Evolutionary conservation across 192 early-diverging fungal species (phyloP).

Genomic region (Umbelopsis sp.): DNA sequence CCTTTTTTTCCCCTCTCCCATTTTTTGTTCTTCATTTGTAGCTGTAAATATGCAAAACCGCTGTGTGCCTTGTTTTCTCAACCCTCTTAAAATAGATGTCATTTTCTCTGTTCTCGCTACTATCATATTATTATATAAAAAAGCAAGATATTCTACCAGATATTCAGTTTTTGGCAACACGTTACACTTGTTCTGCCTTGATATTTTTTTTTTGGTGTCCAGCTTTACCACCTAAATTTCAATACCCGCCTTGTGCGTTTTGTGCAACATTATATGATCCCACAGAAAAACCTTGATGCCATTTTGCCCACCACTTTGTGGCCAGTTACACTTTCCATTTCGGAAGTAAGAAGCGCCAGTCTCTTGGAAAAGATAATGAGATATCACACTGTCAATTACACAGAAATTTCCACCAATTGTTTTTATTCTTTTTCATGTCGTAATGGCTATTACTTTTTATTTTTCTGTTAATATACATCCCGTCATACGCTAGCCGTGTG

Average conservation of each 20-base stretch:
- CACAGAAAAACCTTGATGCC: too few relatives aligned
- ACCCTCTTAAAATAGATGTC: not conserved
- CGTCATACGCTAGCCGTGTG: too few relatives aligned
- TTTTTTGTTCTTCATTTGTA: constrained; percentile 12
- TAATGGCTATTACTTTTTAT: too few relatives aligned
- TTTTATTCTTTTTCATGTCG: too few relatives aligned
- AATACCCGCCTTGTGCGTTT: constrained; percentile 11
- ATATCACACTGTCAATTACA: too few relatives aligned
- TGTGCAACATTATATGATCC: not conserved
- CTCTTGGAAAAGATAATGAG: too few relatives aligned
- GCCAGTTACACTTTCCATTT: too few relatives aligned
- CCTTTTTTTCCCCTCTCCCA: not conserved
- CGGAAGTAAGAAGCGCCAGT: too few relatives aligned
- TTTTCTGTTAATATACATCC: too few relatives aligned
- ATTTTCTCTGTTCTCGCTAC: not conserved
- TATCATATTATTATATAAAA: constrained; percentile 7
- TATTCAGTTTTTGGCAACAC: not conserved
- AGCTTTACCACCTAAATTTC: not conserved
- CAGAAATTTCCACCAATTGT: too few relatives aligned
- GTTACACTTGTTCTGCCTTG: constrained; percentile 1
- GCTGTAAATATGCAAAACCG: constrained; percentile 22
- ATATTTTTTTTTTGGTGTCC: constrained; percentile 13
- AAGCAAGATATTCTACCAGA: constrained; percentile 1
- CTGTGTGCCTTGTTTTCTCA: not conserved
- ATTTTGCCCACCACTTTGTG: not conserved